These are phyloP conservation scores for Laguncularia racemosa DNA, from an alignment of 345 rosid species.

Conservation along the genomic window DNA sequence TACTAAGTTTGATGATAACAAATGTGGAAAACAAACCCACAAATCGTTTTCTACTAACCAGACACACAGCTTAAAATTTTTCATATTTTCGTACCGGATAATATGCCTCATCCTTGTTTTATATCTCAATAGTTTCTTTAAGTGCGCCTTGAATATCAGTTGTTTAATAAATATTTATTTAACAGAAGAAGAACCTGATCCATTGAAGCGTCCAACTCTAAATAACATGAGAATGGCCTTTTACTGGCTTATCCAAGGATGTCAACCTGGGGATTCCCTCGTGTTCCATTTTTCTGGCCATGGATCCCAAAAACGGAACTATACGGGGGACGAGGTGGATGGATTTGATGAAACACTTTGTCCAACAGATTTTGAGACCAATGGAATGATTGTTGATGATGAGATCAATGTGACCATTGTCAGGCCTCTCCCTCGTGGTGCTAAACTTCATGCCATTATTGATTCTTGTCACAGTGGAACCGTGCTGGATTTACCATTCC, in stretches of 20 bases:
- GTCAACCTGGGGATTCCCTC: conserved; percentile 74
- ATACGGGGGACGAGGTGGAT: conserved; percentile 65
- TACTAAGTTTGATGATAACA: no score
- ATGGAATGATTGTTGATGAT: conserved; percentile 83
- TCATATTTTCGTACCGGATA: no score
- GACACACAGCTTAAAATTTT: no score
- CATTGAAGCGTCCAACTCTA: conserved; percentile 50
- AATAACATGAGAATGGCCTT: conserved; percentile 64
- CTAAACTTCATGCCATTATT: conserved; percentile 74
- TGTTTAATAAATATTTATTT: conserved; percentile 1
- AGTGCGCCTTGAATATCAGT: neutral
- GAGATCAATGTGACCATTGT: conserved; percentile 79
- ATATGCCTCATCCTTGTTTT: neutral
- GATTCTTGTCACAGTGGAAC: conserved; percentile 98
- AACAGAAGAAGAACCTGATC: conserved; percentile 83
- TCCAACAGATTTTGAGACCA: conserved; percentile 53
- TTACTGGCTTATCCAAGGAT: conserved; percentile 65
- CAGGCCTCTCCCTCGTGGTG: conserved; percentile 79
- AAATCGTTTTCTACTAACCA: no score
- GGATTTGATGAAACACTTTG: conserved; percentile 91
- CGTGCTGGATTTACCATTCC: conserved; percentile 68
- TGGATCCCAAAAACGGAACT: conserved; percentile 63
- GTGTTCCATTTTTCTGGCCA: conserved; percentile 91
- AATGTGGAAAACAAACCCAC: no score
- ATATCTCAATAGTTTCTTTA: neutral